A percentile compares a stretch with the other conserved stretches of the same genome.
Conservation (phyloP, 1,139 yeast genomes). For the Yamadazyma blattariae region DNA sequence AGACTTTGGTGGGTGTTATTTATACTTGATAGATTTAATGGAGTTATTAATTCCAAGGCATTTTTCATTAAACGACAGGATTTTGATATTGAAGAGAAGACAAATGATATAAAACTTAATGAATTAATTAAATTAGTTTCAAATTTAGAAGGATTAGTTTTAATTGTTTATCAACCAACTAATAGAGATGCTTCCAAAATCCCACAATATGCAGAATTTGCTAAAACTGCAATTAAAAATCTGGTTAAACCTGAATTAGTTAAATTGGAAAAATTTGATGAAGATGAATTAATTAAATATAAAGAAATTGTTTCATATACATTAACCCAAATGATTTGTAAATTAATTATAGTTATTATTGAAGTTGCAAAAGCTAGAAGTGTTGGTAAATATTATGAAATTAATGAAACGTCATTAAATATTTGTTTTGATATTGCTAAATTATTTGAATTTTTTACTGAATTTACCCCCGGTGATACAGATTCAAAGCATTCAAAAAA, state of each 20-base stretch:
- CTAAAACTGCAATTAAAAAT: not conserved
- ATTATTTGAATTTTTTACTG: not conserved
- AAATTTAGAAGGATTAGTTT: constrained; percentile 7
- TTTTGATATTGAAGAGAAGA: constrained; percentile 8
- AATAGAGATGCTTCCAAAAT: not conserved
- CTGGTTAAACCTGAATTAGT: not conserved
- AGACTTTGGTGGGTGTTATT: constrained; percentile 38
- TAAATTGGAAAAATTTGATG: not conserved
- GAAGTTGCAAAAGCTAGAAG: not conserved
- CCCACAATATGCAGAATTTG: not conserved
- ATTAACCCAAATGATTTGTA: not conserved
- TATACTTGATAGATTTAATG: constrained; percentile 34
- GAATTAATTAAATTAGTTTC: constrained; percentile 2
- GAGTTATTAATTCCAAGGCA: constrained; percentile 13
- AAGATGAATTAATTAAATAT: not conserved
- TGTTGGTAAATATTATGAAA: constrained; percentile 5
- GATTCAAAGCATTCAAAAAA: too few species aligned
- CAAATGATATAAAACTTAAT: constrained; percentile 6
- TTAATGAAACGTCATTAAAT: not conserved
- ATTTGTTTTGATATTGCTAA: not conserved
- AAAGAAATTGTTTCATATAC: not conserved
- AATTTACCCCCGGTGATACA: not conserved
- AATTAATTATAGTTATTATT: constrained; percentile 2
- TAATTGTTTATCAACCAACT: constrained; percentile 12
- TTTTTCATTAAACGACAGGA: constrained; percentile 15